phyloP scores from a whole-genome alignment of 2,329 filamentous ascomycete genomes.

The Verticillium nonalfalfae region DNA sequence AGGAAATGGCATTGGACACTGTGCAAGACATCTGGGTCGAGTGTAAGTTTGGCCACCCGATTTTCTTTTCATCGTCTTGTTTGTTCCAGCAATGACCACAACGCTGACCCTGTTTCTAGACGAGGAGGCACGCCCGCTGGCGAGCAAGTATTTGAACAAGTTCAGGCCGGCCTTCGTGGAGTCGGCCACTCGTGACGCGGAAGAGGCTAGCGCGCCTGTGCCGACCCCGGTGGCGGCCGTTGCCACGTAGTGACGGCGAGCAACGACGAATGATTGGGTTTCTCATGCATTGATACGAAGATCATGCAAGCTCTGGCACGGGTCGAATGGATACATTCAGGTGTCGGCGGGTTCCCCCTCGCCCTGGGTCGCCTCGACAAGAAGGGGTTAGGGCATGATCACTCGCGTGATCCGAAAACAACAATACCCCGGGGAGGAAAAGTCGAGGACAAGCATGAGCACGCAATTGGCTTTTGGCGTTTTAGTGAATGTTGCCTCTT shows the following conservation, averaged over 20 bases:
- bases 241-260: not conserved
- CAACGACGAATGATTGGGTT: not conserved
- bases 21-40: constrained; percentile 62
- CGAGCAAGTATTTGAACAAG: constrained; percentile 55
- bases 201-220: constrained; percentile 4
- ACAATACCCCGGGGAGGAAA: not conserved
- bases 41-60: constrained; percentile 40
- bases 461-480: not conserved
- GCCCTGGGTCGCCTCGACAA: too few relatives aligned
- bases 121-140: constrained; percentile 57
- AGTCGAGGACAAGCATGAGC: not conserved
- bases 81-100: not conserved
- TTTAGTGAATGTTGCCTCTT: not conserved
- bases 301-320: not conserved
- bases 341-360: not conserved
- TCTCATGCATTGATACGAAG: not conserved
- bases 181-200: constrained; percentile 17
- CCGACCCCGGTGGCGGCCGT: not conserved
- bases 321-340: not conserved
- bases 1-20: constrained; percentile 56
- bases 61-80: not conserved
- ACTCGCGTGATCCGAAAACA: too few relatives aligned
- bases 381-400: too few relatives aligned
- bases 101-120: constrained; percentile 29
- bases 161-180: constrained; percentile 50